Conservation (phyloP, 306 rosid species). For the Lithocarpus polystachyus region DNA sequence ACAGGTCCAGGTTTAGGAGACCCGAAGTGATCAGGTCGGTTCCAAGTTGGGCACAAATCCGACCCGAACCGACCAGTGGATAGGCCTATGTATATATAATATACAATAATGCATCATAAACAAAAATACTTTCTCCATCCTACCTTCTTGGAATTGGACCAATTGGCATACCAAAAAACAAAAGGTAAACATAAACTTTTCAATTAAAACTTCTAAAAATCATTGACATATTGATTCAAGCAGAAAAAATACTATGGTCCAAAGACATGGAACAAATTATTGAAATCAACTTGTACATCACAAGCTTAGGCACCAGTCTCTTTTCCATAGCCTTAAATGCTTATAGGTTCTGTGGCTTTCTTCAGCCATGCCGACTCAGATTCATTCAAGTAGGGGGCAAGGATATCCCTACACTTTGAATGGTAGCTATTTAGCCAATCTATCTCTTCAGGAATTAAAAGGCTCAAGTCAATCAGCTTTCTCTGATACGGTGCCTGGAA, state of each 20-base stretch:
- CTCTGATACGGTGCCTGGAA: slow-evolving; percentile 84
- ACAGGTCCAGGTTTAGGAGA: too few relatives aligned
- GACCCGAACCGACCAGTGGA: too few relatives aligned
- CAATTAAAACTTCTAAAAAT: background rate
- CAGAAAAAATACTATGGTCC: background rate
- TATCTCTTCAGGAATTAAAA: slow-evolving; percentile 64
- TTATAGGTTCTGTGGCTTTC: slow-evolving; percentile 78
- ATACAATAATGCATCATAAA: too few relatives aligned
- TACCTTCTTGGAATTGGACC: background rate
- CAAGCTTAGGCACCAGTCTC: background rate
- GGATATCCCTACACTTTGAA: slow-evolving; percentile 66
- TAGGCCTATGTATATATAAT: too few relatives aligned
- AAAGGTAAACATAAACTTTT: background rate
- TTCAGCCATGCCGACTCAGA: slow-evolving; percentile 80
- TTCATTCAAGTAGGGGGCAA: slow-evolving; percentile 61
- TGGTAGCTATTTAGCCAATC: slow-evolving; percentile 86
- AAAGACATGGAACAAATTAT: background rate
- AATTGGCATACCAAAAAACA: background rate
- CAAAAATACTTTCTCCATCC: too few relatives aligned
- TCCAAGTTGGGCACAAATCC: too few relatives aligned
- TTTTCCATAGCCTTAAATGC: slow-evolving; percentile 35
- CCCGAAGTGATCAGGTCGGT: too few relatives aligned
- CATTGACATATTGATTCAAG: background rate
- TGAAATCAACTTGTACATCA: slow-evolving; percentile 3
- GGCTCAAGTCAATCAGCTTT: slow-evolving; percentile 74